Evolutionary conservation across 1,284 basidiomycete species (phyloP).

Genomic region (Ustilago hordei): DNA sequence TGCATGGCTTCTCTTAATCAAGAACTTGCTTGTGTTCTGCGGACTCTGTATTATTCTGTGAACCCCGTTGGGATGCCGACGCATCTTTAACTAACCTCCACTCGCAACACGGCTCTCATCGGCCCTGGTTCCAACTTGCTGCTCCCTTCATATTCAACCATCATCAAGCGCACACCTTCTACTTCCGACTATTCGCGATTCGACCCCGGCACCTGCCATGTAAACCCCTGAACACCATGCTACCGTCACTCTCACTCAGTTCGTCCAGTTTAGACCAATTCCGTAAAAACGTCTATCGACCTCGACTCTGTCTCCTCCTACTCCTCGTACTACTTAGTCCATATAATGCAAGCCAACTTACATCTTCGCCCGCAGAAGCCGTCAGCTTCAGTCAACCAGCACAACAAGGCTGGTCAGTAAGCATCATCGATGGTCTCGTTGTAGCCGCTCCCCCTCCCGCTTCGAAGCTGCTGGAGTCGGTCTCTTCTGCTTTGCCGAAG

Average conservation of each 20-base stretch:
- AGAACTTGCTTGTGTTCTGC: too few species aligned
- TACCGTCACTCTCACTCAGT: conserved; percentile 35
- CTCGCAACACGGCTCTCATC: not conserved
- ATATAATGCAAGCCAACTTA: conserved; percentile 38
- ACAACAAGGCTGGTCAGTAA: conserved; percentile 33
- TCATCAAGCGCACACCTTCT: not conserved
- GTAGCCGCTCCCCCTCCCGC: conserved; percentile 33
- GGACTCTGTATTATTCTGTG: too few species aligned
- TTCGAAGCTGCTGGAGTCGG: conserved; percentile 5
- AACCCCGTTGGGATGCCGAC: too few species aligned
- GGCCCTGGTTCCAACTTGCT: not conserved
- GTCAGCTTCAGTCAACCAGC: conserved; percentile 38
- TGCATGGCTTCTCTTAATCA: too few species aligned
- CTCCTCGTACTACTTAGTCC: conserved; percentile 49
- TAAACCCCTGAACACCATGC: conserved; percentile 19
- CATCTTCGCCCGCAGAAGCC: conserved; percentile 1
- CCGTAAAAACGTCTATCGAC: conserved; percentile 50
- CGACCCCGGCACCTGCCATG: conserved; percentile 1
- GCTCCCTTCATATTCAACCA: not conserved
- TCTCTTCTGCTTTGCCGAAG: conserved; percentile 4
- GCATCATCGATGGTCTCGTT: conserved; percentile 45
- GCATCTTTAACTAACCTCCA: not conserved
- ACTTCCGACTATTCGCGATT: not conserved
- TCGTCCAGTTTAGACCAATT: conserved; percentile 51
- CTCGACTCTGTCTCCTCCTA: conserved; percentile 50